Conservation (phyloP, 208 protist species). For the Plasmodiophora brassicae region DNA sequence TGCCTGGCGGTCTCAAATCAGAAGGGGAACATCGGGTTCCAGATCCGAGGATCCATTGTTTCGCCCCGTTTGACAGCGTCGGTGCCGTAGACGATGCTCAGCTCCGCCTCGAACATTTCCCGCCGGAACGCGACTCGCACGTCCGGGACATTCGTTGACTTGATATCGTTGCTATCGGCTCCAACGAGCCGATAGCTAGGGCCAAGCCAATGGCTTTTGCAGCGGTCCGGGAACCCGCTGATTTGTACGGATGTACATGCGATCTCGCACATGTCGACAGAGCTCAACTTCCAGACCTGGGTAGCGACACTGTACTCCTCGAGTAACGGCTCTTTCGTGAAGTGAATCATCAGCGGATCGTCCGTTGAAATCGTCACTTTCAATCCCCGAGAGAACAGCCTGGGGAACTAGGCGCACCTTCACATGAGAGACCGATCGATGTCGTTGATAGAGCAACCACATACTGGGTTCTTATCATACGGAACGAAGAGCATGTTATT, state of each 20-base stretch:
- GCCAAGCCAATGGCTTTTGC: slow-evolving; percentile 71
- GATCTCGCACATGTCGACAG: slow-evolving; percentile 94
- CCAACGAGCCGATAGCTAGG: slow-evolving; percentile 75
- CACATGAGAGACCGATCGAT: background rate
- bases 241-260: slow-evolving; percentile 89
- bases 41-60: background rate
- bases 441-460: background rate
- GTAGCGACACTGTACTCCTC: slow-evolving; percentile 96
- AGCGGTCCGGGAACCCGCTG: slow-evolving; percentile 17
- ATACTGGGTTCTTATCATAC: slow-evolving; percentile 85
- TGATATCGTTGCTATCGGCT: slow-evolving; percentile 74
- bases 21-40: no score
- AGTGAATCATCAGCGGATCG: slow-evolving; percentile 91
- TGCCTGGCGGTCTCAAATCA: no score
- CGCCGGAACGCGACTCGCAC: slow-evolving; percentile 64
- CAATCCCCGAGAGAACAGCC: slow-evolving; percentile 86
- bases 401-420: slow-evolving; percentile 27
- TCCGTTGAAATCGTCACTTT: slow-evolving; percentile 96
- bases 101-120: slow-evolving; percentile 1
- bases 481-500: slow-evolving; percentile 96
- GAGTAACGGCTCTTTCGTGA: slow-evolving; percentile 92
- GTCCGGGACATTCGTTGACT: slow-evolving; percentile 85
- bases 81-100: background rate
- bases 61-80: background rate
- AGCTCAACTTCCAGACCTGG: slow-evolving; percentile 89